These are phyloP conservation scores for Penicillium ucsense DNA, from an alignment of 495 filamentous ascomycete genomes.

Conservation along the genomic window DNA sequence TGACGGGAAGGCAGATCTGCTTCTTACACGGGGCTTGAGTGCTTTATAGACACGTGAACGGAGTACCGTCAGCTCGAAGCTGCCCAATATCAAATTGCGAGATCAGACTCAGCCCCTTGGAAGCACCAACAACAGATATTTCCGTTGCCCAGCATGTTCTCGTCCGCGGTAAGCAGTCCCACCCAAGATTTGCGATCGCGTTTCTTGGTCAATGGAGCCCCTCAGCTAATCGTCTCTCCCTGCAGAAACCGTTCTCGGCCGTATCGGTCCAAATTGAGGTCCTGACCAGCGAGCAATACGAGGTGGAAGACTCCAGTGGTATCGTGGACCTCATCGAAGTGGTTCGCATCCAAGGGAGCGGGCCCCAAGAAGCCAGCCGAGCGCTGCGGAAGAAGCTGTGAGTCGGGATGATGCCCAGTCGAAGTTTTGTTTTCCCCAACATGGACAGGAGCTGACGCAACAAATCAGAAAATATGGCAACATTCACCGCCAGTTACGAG, in stretches of 20 bases:
- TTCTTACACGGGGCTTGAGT: neutral
- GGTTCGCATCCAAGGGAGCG: conserved; percentile 77
- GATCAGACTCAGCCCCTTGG: too few relatives aligned
- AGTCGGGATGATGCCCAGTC: conserved; percentile 15
- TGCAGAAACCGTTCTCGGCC: conserved; percentile 81
- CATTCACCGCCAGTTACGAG: conserved; percentile 80
- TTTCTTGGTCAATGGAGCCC: too few relatives aligned
- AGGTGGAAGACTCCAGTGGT: conserved; percentile 82
- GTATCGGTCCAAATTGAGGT: conserved; percentile 91
- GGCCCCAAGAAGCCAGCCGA: conserved; percentile 82
- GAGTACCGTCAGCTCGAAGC: neutral
- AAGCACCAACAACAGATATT: too few relatives aligned
- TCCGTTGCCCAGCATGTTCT: conserved; percentile 24
- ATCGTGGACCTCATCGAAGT: conserved; percentile 92
- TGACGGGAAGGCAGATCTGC: neutral
- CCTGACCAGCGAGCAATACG: conserved; percentile 79
- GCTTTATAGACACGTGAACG: neutral
- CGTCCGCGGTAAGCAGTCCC: conserved; percentile 26
- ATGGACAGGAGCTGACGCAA: too few relatives aligned
- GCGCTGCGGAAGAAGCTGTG: conserved; percentile 94
- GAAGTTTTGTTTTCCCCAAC: too few relatives aligned
- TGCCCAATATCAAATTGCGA: too few relatives aligned
- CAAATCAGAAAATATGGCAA: conserved; percentile 76
- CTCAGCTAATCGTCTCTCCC: neutral
- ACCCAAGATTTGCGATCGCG: neutral